Percentiles rank a stretch among this genome's conserved stretches.
phyloP scores from a whole-genome alignment of 108 stramenopile species.

The Nitzschia sp. region DNA sequence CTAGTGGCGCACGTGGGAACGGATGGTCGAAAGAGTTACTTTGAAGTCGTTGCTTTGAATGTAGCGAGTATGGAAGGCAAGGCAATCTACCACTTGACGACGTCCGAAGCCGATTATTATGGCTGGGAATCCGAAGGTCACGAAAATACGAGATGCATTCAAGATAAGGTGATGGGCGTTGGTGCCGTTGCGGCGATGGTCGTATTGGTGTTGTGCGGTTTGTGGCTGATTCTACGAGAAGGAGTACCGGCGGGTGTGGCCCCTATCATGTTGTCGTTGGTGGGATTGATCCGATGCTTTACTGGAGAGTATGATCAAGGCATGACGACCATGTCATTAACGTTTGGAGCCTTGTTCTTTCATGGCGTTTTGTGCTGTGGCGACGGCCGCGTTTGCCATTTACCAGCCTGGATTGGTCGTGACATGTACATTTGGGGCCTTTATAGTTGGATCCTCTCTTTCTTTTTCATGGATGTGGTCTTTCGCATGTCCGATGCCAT shows the following conservation, averaged over 20 bases:
- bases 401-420: constrained; percentile 17
- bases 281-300: constrained; percentile 4
- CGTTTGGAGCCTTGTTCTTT: constrained; percentile 10
- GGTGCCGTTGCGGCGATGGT: constrained; percentile 1
- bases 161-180: neutral
- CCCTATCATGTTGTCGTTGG: neutral
- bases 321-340: neutral
- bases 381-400: neutral
- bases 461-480: constrained; percentile 1
- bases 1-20: neutral
- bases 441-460: constrained; percentile 13
- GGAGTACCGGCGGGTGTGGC: constrained; percentile 14
- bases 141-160: neutral
- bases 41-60: neutral
- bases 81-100: constrained; percentile 7
- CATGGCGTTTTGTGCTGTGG: constrained; percentile 10
- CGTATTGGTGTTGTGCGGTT: constrained; percentile 5
- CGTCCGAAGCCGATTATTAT: neutral
- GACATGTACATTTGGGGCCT: constrained; percentile 19
- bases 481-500: neutral
- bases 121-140: neutral
- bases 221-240: constrained; percentile 14
- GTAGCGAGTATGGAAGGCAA: neutral
- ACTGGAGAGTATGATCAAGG: neutral
- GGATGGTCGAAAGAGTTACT: neutral